Base-by-base conservation (phyloP, 1,284 basidiomycete species). In the Veloboletus limbatus region DNA sequence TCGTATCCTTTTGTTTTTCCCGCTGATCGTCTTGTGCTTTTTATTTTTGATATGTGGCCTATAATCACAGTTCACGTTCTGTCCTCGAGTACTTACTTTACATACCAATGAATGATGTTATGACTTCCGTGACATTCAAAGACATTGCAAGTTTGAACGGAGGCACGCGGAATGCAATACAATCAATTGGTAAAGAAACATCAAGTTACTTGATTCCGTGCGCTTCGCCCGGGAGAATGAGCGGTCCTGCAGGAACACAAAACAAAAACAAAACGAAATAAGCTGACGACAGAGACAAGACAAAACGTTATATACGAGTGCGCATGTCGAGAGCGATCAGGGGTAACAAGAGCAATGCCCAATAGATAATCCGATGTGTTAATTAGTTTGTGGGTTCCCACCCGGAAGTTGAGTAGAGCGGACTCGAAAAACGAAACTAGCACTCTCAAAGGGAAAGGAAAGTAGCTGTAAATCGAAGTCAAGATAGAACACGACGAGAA, bases 271-370 rank as follows among this genome's bases (percentile, higher is more conserved):
- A n/a, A 56, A 55, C 45, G 21, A 53, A 58, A 47, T 54, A 53
- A 62, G 48, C 64, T 49, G 47, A 65, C 45, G 61, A 56, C 56
- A 46, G 43, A 48, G 59, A 63, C 55, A 65, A 48, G 48, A 65
- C 66, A 65, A 65, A 63, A 63, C 61, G 59, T 61, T 64, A 58
- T 53, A 59, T 51, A 67, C 49, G 52, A 59, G 53, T 53, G 60
- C 61, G 53, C 62, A 68, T 63, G 63, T 67, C 66, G 65, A 64
- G 59, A 65, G 66, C 62, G 59, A 67, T 65, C 47, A 47, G 34
- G 61, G 65, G 62, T 65, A 68, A 68, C 63, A 65, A 47, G 52
- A 66, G 55, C 62, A 66, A 53, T 55, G 48, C 51, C 60, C 51
- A 44, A 65, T 57, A 67, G 53, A 62, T 65, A 53, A 66, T 68